These are phyloP conservation scores for Cutaneotrichosporon sp. DNA, from an alignment of 1,284 basidiomycete genomes.

Conservation along the genomic window DNA sequence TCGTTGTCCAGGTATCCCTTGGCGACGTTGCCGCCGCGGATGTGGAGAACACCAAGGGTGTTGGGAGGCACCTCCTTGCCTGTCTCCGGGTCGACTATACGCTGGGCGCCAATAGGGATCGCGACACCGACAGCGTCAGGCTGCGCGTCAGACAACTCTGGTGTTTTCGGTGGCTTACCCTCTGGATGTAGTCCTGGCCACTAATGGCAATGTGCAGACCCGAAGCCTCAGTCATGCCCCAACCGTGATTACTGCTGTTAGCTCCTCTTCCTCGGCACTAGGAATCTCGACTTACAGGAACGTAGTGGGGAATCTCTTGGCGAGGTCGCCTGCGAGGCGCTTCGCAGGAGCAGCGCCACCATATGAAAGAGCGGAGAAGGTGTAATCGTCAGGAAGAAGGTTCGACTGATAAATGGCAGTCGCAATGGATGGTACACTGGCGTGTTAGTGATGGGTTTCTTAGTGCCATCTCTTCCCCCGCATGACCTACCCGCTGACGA, in stretches of 20 bases:
- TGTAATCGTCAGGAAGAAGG: slow-evolving; percentile 16
- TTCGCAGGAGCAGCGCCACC: slow-evolving; percentile 42
- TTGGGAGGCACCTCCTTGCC: slow-evolving; percentile 21
- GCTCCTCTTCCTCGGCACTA: too few relatives aligned
- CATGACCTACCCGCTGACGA: slow-evolving; percentile 36
- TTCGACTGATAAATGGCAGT: slow-evolving; percentile 32
- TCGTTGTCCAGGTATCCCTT: slow-evolving; percentile 34
- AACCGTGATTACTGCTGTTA: slow-evolving; percentile 9
- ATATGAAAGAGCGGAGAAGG: slow-evolving; percentile 38
- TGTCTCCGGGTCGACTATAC: slow-evolving; percentile 33
- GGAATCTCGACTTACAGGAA: neutral
- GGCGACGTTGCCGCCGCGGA: slow-evolving; percentile 42
- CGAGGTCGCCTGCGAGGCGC: slow-evolving; percentile 30
- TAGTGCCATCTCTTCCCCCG: too few relatives aligned
- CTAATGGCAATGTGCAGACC: slow-evolving; percentile 10
- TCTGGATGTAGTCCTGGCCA: slow-evolving; percentile 30
- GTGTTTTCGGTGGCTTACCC: slow-evolving; percentile 3
- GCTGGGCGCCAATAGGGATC: slow-evolving; percentile 35
- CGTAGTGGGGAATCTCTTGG: slow-evolving; percentile 30
- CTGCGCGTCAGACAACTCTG: neutral
- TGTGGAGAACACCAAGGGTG: slow-evolving; percentile 29
- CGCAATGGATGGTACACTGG: slow-evolving; percentile 39
- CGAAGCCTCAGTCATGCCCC: slow-evolving; percentile 15
- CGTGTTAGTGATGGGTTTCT: too few relatives aligned
- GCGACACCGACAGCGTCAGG: slow-evolving; percentile 27